A percentile compares a stretch with the other conserved stretches of the same genome.
Conservation (phyloP, 306 rosid genomes). For the Amphicarpaea edgeworthii region DNA sequence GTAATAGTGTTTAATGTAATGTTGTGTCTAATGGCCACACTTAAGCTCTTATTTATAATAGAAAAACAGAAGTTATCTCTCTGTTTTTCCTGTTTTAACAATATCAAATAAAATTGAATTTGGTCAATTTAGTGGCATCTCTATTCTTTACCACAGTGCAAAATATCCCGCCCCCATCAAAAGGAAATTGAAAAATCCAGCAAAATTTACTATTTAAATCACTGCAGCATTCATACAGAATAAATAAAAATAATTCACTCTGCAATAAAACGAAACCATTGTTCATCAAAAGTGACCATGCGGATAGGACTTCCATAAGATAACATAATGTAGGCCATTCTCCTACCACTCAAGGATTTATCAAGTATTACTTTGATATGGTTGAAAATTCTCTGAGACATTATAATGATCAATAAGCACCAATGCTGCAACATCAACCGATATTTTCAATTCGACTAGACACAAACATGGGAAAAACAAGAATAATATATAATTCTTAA, state of each 20-base stretch:
- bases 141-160: background rate
- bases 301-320: background rate
- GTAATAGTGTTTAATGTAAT: too few species aligned
- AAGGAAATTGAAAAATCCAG: conserved; percentile 24
- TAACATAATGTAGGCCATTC: background rate
- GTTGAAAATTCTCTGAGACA: conserved; percentile 9
- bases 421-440: background rate
- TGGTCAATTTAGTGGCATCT: conserved; percentile 7
- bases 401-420: background rate
- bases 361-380: conserved; percentile 2
- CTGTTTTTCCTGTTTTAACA: too few species aligned
- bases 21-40: too few species aligned
- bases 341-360: background rate
- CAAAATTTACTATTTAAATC: background rate
- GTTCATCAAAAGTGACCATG: conserved; percentile 3
- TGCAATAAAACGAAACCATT: conserved; percentile 1
- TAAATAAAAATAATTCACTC: conserved; percentile 11
- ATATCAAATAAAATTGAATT: background rate
- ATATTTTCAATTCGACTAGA: background rate
- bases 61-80: too few species aligned
- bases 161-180: background rate
- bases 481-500: background rate
- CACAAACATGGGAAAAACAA: background rate
- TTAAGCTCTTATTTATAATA: too few species aligned
- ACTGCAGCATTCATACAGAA: background rate